A percentile compares a stretch with the other conserved stretches of the same genome.
Conservation (phyloP, 225 moss, liverwort and hornwort species). For the Pseudisothecium myosuroides region DNA sequence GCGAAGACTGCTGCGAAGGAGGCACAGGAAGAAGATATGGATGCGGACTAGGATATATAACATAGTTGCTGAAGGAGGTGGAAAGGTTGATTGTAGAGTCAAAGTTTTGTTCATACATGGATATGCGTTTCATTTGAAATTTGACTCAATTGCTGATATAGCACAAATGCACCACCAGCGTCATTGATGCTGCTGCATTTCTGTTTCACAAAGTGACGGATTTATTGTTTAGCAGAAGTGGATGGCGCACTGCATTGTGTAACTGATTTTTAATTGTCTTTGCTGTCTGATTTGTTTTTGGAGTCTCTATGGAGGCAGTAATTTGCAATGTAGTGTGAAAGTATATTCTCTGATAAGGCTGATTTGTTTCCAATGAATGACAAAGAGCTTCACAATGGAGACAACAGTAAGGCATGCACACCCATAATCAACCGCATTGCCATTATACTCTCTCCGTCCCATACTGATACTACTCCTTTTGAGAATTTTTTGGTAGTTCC, state of each 20-base stretch:
- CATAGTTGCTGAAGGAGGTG: background rate
- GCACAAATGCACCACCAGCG: background rate
- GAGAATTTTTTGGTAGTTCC: background rate
- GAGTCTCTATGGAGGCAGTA: background rate
- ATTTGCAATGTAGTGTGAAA: background rate
- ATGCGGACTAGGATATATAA: slow-evolving; percentile 53
- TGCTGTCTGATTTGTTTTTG: background rate
- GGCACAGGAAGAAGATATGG: slow-evolving; percentile 99
- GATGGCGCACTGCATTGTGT: background rate
- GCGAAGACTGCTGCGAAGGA: slow-evolving; percentile 90
- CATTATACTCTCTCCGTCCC: background rate
- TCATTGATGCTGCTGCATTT: background rate
- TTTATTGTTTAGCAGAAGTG: background rate
- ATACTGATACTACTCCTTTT: no score
- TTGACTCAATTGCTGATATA: slow-evolving; percentile 1
- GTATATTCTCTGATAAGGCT: background rate
- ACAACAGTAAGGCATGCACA: background rate
- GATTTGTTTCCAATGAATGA: background rate
- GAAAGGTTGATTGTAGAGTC: background rate
- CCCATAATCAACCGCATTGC: background rate
- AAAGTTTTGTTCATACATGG: background rate
- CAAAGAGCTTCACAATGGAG: background rate
- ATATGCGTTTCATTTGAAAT: background rate
- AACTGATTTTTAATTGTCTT: background rate
- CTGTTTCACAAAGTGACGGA: background rate